phyloP scores from a whole-genome alignment of 805 yeast species.

The Hanseniaspora lachancei region DNA sequence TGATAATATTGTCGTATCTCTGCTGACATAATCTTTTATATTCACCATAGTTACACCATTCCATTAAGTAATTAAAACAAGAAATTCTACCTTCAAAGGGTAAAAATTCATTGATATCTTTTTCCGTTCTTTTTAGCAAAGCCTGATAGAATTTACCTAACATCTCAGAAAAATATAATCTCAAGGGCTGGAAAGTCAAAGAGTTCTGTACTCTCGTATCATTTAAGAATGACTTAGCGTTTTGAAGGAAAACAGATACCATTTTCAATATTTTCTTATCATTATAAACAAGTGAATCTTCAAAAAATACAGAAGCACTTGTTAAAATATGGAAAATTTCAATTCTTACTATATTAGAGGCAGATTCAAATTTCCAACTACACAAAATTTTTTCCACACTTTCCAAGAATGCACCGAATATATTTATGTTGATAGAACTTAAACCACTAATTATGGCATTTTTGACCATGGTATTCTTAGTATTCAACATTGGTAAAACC shows the following conservation, averaged over 20 bases:
- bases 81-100: conserved; percentile 77
- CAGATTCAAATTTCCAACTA: conserved; percentile 40
- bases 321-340: conserved; percentile 69
- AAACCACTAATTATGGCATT: conserved; percentile 85
- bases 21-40: conserved; percentile 46
- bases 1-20: conserved; percentile 48
- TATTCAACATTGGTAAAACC: conserved; percentile 68
- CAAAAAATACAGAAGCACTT: conserved; percentile 52
- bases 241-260: conserved; percentile 48
- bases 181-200: conserved; percentile 58
- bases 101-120: conserved; percentile 38
- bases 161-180: conserved; percentile 74
- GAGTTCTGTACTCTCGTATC: conserved; percentile 45
- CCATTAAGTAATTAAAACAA: conserved; percentile 69
- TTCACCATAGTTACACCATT: conserved; percentile 90
- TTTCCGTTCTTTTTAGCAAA: conserved; percentile 31
- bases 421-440: conserved; percentile 80
- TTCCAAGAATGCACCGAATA: conserved; percentile 69
- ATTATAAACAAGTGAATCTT: conserved; percentile 35
- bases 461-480: conserved; percentile 54
- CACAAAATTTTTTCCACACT: conserved; percentile 50
- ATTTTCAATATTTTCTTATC: conserved; percentile 61
- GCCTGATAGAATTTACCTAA: conserved; percentile 62
- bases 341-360: conserved; percentile 38
- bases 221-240: conserved; percentile 47